Evolutionary conservation across 2,329 filamentous ascomycete species (phyloP).

Genomic region (Didymellaceae sp.): DNA sequence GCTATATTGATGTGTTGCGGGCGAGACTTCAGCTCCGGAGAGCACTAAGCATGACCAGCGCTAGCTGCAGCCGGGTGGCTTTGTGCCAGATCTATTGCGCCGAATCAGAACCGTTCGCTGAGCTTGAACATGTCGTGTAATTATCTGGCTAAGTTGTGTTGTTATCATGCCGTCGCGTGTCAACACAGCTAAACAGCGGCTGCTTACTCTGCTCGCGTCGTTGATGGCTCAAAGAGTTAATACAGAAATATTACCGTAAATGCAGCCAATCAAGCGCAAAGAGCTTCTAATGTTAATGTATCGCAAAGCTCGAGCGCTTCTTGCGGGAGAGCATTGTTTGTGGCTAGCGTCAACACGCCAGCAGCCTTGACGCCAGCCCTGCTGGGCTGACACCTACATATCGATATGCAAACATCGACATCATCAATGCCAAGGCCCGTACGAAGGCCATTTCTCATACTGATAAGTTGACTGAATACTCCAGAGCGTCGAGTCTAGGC

Average conservation of each 20-base stretch:
- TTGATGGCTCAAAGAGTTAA: no score
- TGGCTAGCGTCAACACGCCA: not conserved
- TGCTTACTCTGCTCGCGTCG: no score
- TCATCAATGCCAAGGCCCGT: no score
- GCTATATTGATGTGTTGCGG: constrained; percentile 6
- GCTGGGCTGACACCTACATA: not conserved
- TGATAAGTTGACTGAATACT: no score
- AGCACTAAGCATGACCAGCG: constrained; percentile 15
- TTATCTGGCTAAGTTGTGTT: not conserved
- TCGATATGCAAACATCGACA: not conserved
- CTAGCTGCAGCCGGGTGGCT: constrained; percentile 20
- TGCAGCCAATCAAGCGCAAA: not conserved
- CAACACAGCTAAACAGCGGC: not conserved
- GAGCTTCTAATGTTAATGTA: not conserved
- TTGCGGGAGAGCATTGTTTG: not conserved
- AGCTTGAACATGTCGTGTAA: constrained; percentile 3
- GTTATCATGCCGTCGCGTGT: not conserved
- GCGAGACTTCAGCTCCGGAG: constrained; percentile 14
- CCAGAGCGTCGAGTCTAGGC: no score
- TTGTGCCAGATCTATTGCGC: constrained; percentile 5
- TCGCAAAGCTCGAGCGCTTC: not conserved
- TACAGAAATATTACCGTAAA: no score
- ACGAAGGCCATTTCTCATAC: no score
- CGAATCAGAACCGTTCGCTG: not conserved
- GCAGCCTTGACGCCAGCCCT: not conserved